Conservation (phyloP, 1,284 basidiomycete genomes). For the Melampsora americana region DNA sequence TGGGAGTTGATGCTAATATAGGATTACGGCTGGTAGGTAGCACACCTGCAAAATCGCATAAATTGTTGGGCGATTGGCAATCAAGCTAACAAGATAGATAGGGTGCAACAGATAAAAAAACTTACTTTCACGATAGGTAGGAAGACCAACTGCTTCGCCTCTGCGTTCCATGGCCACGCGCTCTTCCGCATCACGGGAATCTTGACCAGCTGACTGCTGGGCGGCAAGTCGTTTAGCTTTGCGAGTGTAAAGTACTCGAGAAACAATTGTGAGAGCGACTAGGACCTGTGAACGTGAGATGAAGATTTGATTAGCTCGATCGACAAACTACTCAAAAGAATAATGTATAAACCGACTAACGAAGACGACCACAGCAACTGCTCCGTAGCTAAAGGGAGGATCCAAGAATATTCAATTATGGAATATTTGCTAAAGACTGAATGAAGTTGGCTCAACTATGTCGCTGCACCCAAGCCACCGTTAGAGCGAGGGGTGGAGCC, state of each 20-base stretch:
- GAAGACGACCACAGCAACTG: slow-evolving; percentile 30
- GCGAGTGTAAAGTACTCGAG: slow-evolving; percentile 31
- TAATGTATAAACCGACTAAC: slow-evolving; percentile 6
- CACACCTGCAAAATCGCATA: neutral
- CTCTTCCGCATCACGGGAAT: slow-evolving; percentile 18
- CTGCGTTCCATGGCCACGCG: slow-evolving; percentile 32
- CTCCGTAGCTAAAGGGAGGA: slow-evolving; percentile 24
- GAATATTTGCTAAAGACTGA: neutral
- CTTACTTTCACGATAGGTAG: slow-evolving; percentile 40
- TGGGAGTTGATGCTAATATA: slow-evolving; percentile 10
- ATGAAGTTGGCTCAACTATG: slow-evolving; percentile 5
- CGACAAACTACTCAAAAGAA: neutral
- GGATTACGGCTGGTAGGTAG: slow-evolving; percentile 2
- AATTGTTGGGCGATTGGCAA: no score
- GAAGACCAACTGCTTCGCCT: slow-evolving; percentile 34
- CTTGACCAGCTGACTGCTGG: neutral
- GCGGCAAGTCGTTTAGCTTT: neutral
- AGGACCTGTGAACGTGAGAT: slow-evolving; percentile 10
- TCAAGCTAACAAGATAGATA: neutral
- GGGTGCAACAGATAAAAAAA: neutral
- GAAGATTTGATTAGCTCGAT: neutral
- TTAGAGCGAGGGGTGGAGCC: neutral
- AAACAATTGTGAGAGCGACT: slow-evolving; percentile 8
- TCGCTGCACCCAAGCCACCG: slow-evolving; percentile 9
- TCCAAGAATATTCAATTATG: neutral